These are phyloP conservation scores for Waltergamsia citrina DNA, from an alignment of 2,329 filamentous ascomycete genomes.

Conservation along the genomic window DNA sequence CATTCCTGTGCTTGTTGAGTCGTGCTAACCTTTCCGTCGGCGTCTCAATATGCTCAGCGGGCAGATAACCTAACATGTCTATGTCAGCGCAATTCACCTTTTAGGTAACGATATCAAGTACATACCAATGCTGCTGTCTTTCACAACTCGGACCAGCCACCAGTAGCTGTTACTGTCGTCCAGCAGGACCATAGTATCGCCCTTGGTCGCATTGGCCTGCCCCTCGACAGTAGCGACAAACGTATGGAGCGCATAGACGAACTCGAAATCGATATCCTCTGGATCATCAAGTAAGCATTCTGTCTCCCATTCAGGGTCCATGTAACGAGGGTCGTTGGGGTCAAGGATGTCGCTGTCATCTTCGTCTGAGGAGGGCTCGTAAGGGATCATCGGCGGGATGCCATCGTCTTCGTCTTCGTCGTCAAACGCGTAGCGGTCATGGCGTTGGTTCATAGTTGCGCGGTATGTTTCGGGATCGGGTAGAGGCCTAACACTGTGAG, in stretches of 20 bases:
- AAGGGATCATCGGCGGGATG: slow-evolving; percentile 30
- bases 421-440: too few species aligned
- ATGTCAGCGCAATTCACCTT: slow-evolving; percentile 1
- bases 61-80: slow-evolving; percentile 67
- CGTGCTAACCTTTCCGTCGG: slow-evolving; percentile 89
- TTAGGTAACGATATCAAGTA: too few species aligned
- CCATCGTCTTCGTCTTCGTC: slow-evolving; percentile 15
- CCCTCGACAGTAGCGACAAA: slow-evolving; percentile 97
- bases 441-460: slow-evolving; percentile 2
- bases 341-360: slow-evolving; percentile 50
- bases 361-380: slow-evolving; percentile 28
- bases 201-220: slow-evolving; percentile 96
- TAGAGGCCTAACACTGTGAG: background rate
- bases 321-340: slow-evolving; percentile 47
- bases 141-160: slow-evolving; percentile 96
- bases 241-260: slow-evolving; percentile 95
- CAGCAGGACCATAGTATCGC: slow-evolving; percentile 95
- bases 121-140: slow-evolving; percentile 85
- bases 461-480: background rate
- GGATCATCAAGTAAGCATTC: slow-evolving; percentile 77
- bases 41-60: slow-evolving; percentile 96
- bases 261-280: slow-evolving; percentile 99
- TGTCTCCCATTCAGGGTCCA: slow-evolving; percentile 65
- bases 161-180: slow-evolving; percentile 99
- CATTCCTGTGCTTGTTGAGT: slow-evolving; percentile 95